phyloP scores from a whole-genome alignment of 257 asterid species.

The Agastache rugosa region DNA sequence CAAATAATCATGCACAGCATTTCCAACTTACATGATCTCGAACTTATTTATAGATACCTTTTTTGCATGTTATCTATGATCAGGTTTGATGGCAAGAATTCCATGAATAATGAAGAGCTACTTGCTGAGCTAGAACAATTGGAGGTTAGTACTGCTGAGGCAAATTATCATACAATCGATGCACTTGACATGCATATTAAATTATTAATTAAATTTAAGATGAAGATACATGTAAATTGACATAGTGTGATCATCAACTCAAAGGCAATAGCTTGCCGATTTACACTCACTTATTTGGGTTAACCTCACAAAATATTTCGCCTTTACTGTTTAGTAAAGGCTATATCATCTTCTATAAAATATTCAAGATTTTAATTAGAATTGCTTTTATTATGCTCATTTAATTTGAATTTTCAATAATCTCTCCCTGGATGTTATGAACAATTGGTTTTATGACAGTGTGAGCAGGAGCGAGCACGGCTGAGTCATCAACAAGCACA shows the following conservation, averaged over 20 bases:
- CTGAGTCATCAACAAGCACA: constrained; percentile 74
- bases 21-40: neutral
- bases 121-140: constrained; percentile 64
- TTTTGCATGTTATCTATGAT: constrained; percentile 32
- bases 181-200: neutral
- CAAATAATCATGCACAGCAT: constrained; percentile 25
- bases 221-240: neutral
- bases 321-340: neutral
- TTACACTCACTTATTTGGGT: constrained; percentile 2
- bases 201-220: constrained; percentile 3
- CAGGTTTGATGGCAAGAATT: constrained; percentile 64
- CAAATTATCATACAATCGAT: constrained; percentile 1
- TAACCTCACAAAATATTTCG: constrained; percentile 4
- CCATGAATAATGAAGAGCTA: constrained; percentile 47
- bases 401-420: constrained; percentile 11
- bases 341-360: constrained; percentile 1
- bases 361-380: constrained; percentile 20
- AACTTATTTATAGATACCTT: constrained; percentile 3
- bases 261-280: constrained; percentile 4
- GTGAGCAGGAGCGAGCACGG: constrained; percentile 68
- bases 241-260: neutral
- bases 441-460: constrained; percentile 45
- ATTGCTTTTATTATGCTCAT: neutral
- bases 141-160: constrained; percentile 58
- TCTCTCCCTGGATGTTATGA: neutral